These are phyloP conservation scores for Eimeria nieschulzi DNA, from an alignment of 169 alveolate species.

Conservation along the genomic window DNA sequence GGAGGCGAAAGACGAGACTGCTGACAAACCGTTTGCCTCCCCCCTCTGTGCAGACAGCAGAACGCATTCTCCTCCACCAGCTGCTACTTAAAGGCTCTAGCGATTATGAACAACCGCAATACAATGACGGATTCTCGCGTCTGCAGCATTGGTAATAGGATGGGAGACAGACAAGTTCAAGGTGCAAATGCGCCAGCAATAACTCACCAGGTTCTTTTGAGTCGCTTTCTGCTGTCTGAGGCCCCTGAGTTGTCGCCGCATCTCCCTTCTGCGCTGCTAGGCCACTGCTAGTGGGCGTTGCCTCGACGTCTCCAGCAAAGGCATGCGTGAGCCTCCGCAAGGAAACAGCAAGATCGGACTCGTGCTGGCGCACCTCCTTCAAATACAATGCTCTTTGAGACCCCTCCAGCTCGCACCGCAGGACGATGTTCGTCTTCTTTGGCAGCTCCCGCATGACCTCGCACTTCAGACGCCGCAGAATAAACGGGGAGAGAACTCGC, in stretches of 20 bases:
- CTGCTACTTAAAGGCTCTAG: neutral
- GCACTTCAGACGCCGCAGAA: slow-evolving; percentile 88
- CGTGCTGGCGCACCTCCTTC: slow-evolving; percentile 50
- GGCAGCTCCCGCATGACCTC: slow-evolving; percentile 90
- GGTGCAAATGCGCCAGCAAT: too few species aligned
- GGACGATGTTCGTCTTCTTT: slow-evolving; percentile 77
- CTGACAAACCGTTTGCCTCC: slow-evolving; percentile 83
- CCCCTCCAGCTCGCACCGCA: slow-evolving; percentile 73
- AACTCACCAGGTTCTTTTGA: slow-evolving; percentile 10
- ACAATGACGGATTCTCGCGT: too few species aligned
- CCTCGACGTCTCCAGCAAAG: neutral
- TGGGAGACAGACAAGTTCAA: too few species aligned
- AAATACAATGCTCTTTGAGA: slow-evolving; percentile 68
- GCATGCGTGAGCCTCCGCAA: slow-evolving; percentile 8
- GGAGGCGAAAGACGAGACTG: slow-evolving; percentile 85
- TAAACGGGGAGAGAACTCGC: slow-evolving; percentile 90
- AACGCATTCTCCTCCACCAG: neutral
- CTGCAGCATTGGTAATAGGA: too few species aligned
- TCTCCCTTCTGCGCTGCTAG: slow-evolving; percentile 10
- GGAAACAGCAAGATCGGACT: slow-evolving; percentile 7
- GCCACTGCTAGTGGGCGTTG: slow-evolving; percentile 1
- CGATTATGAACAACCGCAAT: neutral
- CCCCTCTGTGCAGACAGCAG: slow-evolving; percentile 20
- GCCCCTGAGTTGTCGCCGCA: neutral
- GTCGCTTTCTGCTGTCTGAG: slow-evolving; percentile 8